Base-by-base conservation (phyloP, 768 basidiomycete genomes). In the Boletellus emodensis region DNA sequence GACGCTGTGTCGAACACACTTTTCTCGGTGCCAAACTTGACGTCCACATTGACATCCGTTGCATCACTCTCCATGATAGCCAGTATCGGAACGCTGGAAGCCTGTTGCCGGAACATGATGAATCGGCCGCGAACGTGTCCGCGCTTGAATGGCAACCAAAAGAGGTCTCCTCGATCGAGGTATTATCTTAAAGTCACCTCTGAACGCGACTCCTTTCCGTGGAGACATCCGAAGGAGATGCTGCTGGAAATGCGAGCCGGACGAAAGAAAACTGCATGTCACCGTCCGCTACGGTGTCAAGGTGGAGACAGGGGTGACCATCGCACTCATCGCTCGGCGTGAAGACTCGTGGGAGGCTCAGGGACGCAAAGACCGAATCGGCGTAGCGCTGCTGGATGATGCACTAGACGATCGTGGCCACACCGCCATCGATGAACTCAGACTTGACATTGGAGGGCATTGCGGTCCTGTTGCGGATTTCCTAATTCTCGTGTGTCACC, bases 71-170 rank as follows among this genome's bases (percentile, higher is more conserved):
- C 18, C 24, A 40, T 32, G 13, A 57, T n/a, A n/a, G n/a, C 20
- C 32, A 54, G 42, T 37, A 43, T 14, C 0, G 59, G 53, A 18
- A 45, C 15, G 24, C 57, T 49, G 14, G 40, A 53, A 4, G 34
- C n/a, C 13, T 37, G 49, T 55, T 61, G 38, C 26, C 18, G 30
- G 12, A 44, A 39, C 59, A 61, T 1, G 61, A 55, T 34, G 61
- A 61, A 38, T 61, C 56, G n/a, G 51, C 47, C 22, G 61, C 62
- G 24, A 58, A 64, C 6, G 61, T 64, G 32, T 58, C 61, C 8
- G 51, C 54, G 18, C 51, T 61, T 12, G 55, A 39, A 49, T 45
- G 44, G 38, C 28, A 4, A 24, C 7, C 7, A 61, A 61, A 14
- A 53, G 26, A 6, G 40, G 44, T 51, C 53, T 54, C 36, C 9